These are phyloP conservation scores for Barnettozyma pratensis DNA, from an alignment of 805 yeast genomes.

Conservation along the genomic window DNA sequence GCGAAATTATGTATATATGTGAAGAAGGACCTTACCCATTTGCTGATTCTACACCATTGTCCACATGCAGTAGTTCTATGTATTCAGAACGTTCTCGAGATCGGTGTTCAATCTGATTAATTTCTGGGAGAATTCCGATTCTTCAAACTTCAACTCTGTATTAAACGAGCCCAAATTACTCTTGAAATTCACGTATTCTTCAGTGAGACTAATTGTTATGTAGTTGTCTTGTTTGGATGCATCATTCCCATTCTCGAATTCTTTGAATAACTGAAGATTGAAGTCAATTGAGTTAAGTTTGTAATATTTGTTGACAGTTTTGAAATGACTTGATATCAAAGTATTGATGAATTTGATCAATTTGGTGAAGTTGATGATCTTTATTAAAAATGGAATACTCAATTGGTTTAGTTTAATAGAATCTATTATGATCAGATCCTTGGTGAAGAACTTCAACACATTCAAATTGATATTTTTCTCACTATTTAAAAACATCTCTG, in stretches of 20 bases:
- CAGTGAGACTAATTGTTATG: slow-evolving; percentile 5
- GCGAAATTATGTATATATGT: too few relatives aligned
- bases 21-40: too few relatives aligned
- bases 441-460: slow-evolving; percentile 5
- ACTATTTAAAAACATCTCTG: slow-evolving; percentile 1
- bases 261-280: slow-evolving; percentile 6
- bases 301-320: slow-evolving; percentile 3
- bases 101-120: not conserved
- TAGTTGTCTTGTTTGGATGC: slow-evolving; percentile 2
- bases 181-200: slow-evolving; percentile 4
- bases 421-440: not conserved
- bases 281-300: slow-evolving; percentile 6
- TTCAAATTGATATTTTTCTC: slow-evolving; percentile 1
- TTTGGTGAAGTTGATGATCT: slow-evolving; percentile 1
- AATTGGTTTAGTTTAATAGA: not conserved
- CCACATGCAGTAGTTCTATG: too few relatives aligned
- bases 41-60: too few relatives aligned
- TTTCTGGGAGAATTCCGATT: not conserved
- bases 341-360: not conserved
- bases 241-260: slow-evolving; percentile 3
- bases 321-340: not conserved
- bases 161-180: slow-evolving; percentile 4
- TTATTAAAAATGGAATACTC: not conserved
- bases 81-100: not conserved
- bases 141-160: not conserved